These are phyloP conservation scores for Crithidia brevicula DNA, from an alignment of 208 protist genomes.

Conservation along the genomic window DNA sequence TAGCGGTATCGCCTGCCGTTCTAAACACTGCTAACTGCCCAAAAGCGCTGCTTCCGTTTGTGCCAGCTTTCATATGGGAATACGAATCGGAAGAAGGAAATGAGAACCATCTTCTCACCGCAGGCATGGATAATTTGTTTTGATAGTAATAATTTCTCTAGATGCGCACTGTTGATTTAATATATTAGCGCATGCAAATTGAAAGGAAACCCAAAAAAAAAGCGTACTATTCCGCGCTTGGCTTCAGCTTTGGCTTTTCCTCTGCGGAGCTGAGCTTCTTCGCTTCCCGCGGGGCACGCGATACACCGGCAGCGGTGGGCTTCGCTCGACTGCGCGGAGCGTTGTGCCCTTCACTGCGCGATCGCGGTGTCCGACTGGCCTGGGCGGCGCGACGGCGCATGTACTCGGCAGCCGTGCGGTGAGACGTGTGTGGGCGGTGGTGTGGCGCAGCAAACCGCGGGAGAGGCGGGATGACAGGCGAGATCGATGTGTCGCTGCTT, in stretches of 20 bases:
- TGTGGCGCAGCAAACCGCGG: background rate
- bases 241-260: background rate
- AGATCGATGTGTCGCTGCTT: background rate
- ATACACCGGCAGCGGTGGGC: background rate
- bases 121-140: too few relatives aligned
- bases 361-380: background rate
- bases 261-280: slow-evolving; percentile 1
- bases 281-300: background rate
- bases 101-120: too few relatives aligned
- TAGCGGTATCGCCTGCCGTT: too few relatives aligned
- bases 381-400: slow-evolving; percentile 3
- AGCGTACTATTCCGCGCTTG: background rate
- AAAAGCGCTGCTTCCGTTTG: too few relatives aligned
- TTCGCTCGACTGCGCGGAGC: background rate
- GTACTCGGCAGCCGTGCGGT: slow-evolving; percentile 8
- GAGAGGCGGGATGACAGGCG: slow-evolving; percentile 1
- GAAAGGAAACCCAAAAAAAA: too few relatives aligned
- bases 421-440: background rate
- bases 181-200: too few relatives aligned
- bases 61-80: too few relatives aligned
- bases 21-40: too few relatives aligned
- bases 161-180: too few relatives aligned
- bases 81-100: too few relatives aligned
- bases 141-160: too few relatives aligned
- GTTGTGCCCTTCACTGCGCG: slow-evolving; percentile 1